A percentile compares a stretch with the other conserved stretches of the same genome.
Conservation (phyloP, 176 grass and related monocot genomes). For the Oryza meridionalis region DNA sequence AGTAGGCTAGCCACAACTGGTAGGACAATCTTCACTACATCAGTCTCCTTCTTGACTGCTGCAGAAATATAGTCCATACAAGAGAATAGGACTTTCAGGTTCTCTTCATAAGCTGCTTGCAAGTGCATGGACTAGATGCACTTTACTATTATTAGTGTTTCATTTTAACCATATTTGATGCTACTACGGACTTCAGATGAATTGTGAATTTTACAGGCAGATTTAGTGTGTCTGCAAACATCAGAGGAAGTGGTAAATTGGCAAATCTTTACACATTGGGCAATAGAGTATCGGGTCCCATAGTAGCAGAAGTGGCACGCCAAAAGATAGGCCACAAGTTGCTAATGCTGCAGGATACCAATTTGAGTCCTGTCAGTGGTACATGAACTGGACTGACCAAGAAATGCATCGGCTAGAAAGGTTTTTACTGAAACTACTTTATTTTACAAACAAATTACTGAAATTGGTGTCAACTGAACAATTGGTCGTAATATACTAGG, state of each 20-base stretch:
- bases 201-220: background rate
- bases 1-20: conserved; percentile 14
- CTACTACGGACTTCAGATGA: background rate
- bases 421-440: background rate
- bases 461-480: background rate
- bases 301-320: no score
- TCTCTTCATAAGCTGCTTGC: background rate
- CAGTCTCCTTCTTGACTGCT: conserved; percentile 21
- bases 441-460: background rate
- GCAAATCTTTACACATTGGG: background rate
- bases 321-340: no score
- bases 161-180: background rate
- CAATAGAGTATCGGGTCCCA: background rate
- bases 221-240: background rate
- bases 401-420: background rate
- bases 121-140: background rate
- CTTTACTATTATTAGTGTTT: background rate
- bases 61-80: conserved; percentile 19
- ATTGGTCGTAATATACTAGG: background rate
- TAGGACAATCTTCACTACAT: conserved; percentile 22
- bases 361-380: background rate
- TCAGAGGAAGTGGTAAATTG: background rate
- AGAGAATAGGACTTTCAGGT: background rate
- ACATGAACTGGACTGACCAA: background rate
- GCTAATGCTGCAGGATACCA: no score